phyloP scores from a whole-genome alignment of 306 rosid genomes.

The Amphicarpaea edgeworthii region DNA sequence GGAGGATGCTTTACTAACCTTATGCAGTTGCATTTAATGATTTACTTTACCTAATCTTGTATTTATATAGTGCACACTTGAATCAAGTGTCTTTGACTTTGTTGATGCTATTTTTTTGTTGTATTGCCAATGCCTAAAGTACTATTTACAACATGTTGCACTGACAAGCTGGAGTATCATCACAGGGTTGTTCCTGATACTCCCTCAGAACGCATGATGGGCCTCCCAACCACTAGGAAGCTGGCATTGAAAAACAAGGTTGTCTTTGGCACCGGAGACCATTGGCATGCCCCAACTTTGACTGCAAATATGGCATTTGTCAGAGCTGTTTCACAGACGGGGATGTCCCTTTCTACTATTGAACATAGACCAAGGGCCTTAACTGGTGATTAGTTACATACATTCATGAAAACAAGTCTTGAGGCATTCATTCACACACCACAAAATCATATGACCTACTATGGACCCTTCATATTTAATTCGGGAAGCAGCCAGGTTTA shows the following conservation, averaged over 20 bases:
- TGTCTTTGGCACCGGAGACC: conserved; percentile 91
- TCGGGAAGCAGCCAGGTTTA: neutral
- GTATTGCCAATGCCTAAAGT: conserved; percentile 15
- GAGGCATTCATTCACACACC: conserved; percentile 36
- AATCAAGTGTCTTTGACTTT: conserved; percentile 19
- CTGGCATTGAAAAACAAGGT: conserved; percentile 87
- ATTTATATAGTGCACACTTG: conserved; percentile 16
- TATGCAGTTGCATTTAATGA: neutral
- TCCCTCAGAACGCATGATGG: conserved; percentile 81
- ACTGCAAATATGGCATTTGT: conserved; percentile 96
- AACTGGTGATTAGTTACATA: conserved; percentile 69
- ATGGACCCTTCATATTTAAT: neutral
- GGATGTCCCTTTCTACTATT: conserved; percentile 84
- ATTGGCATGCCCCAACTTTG: conserved; percentile 83
- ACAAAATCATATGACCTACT: conserved; percentile 21
- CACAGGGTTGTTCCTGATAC: conserved; percentile 81
- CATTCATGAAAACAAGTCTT: conserved; percentile 28
- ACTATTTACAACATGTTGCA: conserved; percentile 26
- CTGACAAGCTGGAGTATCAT: conserved; percentile 47
- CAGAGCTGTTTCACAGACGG: conserved; percentile 92
- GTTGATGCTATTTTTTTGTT: conserved; percentile 4
- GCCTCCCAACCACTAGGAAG: conserved; percentile 89
- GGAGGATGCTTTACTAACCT: conserved; percentile 1
- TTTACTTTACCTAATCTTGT: neutral
- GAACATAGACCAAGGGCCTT: conserved; percentile 89